Base-by-base conservation (phyloP, 2,329 filamentous ascomycete genomes). In the Epichloe brachyelytri region DNA sequence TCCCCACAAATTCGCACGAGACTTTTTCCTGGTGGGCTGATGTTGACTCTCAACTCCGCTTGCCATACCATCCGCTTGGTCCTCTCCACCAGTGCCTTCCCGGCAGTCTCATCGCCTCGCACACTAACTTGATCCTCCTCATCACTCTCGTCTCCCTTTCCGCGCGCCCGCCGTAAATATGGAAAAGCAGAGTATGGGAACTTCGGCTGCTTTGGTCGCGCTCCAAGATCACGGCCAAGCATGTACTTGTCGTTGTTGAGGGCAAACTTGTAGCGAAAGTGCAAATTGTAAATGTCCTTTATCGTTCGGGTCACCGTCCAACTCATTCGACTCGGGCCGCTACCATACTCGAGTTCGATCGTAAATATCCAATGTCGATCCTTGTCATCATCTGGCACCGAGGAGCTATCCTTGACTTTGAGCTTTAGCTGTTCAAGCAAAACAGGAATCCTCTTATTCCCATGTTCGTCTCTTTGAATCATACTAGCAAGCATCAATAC, bases 381-480 rank as follows among this genome's bases (percentile, higher is more conserved):
- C 57, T 71, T 77, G 53, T 77, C 75, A 49, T 77, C 76, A 51
- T 78, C 81, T 43, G 86, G 81, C 54, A 82, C 78, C 11, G 82
- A 80, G 11, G 75, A 73, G 60, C 88, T 95, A 60, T 96, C 88
- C 8, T 82, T 85, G 53, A 98, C 86, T 52, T 79, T 82, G 53
- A 98, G 77, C 65, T 95, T 95, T 53, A 98, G 76, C 70, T 98
- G 93, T 66, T 98, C 93, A 6, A 98, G 77, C 3, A 98, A 78
- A 49, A 98, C 89, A 0, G 93, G 93, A 52, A 98, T 95, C 53
- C 90, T 83, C 69, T 88, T 93, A 68, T 95, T 93, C 46, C 91
- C 89, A 60, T 96, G 88, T 67, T 98, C 93, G 60, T 98, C 93
- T 52, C 93, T 80, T 69, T 97, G 93, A 60, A 97, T 93, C 87